A percentile compares a stretch with the other conserved stretches of the same genome.
These are phyloP conservation scores for Hypoxylon sp. DNA, from an alignment of 2,329 filamentous ascomycete species.

Conservation along the genomic window DNA sequence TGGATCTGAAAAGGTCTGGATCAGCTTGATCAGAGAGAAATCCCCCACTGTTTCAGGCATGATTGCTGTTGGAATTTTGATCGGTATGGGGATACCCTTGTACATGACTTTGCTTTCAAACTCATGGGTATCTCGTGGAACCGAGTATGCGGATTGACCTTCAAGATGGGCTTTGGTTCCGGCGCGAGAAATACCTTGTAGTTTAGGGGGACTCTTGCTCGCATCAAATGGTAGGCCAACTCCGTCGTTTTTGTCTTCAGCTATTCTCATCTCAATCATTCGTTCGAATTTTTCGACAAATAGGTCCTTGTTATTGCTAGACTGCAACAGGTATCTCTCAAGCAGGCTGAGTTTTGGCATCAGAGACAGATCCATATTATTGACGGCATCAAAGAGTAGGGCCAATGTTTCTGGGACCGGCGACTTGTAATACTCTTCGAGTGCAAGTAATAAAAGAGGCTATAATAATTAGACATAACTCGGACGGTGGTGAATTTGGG, in stretches of 20 bases:
- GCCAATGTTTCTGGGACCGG: slow-evolving; percentile 88
- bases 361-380: slow-evolving; percentile 94
- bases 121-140: slow-evolving; percentile 95
- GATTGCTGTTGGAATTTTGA: slow-evolving; percentile 93
- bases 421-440: slow-evolving; percentile 97
- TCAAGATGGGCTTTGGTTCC: slow-evolving; percentile 71
- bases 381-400: slow-evolving; percentile 89
- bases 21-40: slow-evolving; percentile 96
- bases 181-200: slow-evolving; percentile 63
- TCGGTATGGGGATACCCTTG: slow-evolving; percentile 94
- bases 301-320: slow-evolving; percentile 92
- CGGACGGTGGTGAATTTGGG: not conserved
- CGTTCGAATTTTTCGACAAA: slow-evolving; percentile 98
- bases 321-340: slow-evolving; percentile 85
- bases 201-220: slow-evolving; percentile 57
- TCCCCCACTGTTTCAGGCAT: slow-evolving; percentile 97
- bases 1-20: slow-evolving; percentile 88
- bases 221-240: slow-evolving; percentile 56
- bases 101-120: slow-evolving; percentile 96
- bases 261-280: slow-evolving; percentile 85
- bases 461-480: slow-evolving; percentile 48
- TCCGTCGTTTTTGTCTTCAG: slow-evolving; percentile 64
- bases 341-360: slow-evolving; percentile 86
- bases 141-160: slow-evolving; percentile 71
- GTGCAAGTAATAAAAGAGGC: slow-evolving; percentile 86